Conservation (phyloP, 306 rosid species). For the Carpinus viminea region DNA sequence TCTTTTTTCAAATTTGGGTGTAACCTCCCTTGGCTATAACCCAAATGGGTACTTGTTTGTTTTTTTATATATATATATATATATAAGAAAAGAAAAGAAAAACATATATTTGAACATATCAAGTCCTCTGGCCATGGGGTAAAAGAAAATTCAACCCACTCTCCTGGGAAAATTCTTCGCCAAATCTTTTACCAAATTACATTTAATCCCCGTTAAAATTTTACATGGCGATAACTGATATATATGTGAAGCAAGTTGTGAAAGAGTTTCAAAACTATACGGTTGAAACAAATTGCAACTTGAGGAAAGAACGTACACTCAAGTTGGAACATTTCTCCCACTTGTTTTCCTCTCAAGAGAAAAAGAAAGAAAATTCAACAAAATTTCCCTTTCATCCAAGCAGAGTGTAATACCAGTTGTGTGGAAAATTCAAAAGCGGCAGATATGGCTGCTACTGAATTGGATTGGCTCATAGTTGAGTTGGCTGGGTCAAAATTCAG, state of each 20-base stretch:
- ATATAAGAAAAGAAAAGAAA: too few relatives aligned
- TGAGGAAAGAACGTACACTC: too few relatives aligned
- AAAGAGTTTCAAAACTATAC: too few relatives aligned
- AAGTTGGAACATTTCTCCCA: too few relatives aligned
- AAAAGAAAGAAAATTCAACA: not conserved
- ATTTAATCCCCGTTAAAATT: too few relatives aligned
- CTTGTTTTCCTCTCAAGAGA: not conserved
- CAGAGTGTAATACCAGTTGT: not conserved
- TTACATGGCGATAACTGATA: too few relatives aligned
- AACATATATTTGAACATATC: not conserved
- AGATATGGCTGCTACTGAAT: not conserved
- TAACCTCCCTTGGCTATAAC: constrained; percentile 16
- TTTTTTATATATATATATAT: too few relatives aligned
- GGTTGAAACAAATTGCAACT: too few relatives aligned
- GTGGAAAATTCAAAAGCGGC: constrained; percentile 5
- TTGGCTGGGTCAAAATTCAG: constrained; percentile 12
- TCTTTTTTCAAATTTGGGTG: not conserved
- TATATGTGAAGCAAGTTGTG: too few relatives aligned
- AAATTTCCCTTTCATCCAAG: not conserved
- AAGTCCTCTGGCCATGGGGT: not conserved
- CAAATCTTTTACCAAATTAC: too few relatives aligned
- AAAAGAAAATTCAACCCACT: too few relatives aligned
- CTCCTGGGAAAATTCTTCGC: too few relatives aligned
- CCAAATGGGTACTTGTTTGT: not conserved
- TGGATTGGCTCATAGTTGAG: not conserved